Base-by-base conservation (phyloP, 2,329 filamentous ascomycete genomes). In the Drechslera avenae region DNA sequence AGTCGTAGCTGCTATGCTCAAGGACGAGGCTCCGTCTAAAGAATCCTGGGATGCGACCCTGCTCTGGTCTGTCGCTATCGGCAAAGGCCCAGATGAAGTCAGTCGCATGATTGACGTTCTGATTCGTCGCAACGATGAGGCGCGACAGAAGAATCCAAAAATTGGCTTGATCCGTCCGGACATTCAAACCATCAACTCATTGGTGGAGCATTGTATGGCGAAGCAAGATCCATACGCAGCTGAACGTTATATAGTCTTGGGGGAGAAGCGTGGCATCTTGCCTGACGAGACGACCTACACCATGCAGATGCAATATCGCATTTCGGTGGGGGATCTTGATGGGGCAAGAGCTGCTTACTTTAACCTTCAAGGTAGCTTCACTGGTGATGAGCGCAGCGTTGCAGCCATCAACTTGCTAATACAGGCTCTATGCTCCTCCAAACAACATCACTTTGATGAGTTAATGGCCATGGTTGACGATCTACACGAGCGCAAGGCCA, bases 391-490 rank as follows among this genome's bases (percentile, higher is more conserved):
- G 18, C 80, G 84, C 42, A 87, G 89, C 59, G 72, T 87, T 2
- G 77, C 81, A 0, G 76, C 85, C 16, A 78, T 90, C 60, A 96
- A 94, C 72, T 79, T 81, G 54, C 87, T 93, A 47, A 81, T 96
- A 31, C 82, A 84, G 35, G 83, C 85, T 13, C 79, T 96, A 33
- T 89, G 87, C 68, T 71, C 78, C 1, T 79, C 80, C 2, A 77
- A 81, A 10, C 79, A 81, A 9, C 81, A 85, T n/a, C 78, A 88
- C 59, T 86, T 91, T 62, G 83, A 87, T 33, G 82, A 83, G 28
- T 85, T 96, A 35, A 83, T 88, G 61, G 82, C 86, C n/a, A 81
- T 95, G 33, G 82, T 90, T 0, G 84, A 87, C 48, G 84, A 88
- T 37, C 76, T 95, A 2, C 86, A 91, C 50, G 84, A 91, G 63